Percentiles rank a stretch among this genome's conserved stretches.
phyloP scores from a whole-genome alignment of 163 green algal genomes.

The Prototheca cutis region DNA sequence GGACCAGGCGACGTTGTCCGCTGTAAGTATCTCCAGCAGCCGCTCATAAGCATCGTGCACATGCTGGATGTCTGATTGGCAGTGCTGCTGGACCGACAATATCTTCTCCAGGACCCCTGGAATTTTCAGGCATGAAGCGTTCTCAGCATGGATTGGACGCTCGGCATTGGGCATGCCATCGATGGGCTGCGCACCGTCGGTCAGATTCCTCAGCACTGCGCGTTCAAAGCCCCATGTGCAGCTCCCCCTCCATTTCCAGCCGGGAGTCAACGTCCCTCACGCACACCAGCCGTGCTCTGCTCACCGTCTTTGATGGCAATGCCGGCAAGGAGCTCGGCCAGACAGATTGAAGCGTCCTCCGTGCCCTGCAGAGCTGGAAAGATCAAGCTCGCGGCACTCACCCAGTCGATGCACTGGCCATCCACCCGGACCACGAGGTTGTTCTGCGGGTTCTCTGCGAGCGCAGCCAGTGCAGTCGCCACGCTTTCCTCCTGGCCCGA shows the following conservation, averaged over 20 bases:
- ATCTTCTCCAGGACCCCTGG: background rate
- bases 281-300: background rate
- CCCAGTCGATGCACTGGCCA: background rate
- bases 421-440: constrained; percentile 21
- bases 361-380: background rate
- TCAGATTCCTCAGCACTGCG: too few relatives aligned
- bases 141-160: too few relatives aligned
- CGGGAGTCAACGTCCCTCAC: too few relatives aligned
- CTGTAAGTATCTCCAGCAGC: too few relatives aligned
- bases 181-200: too few relatives aligned
- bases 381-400: background rate
- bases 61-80: background rate
- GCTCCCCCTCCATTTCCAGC: too few relatives aligned
- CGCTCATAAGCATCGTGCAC: background rate
- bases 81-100: background rate
- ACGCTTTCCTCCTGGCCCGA: background rate
- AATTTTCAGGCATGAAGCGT: too few relatives aligned
- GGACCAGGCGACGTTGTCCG: background rate
- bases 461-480: background rate
- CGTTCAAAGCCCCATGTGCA: too few relatives aligned
- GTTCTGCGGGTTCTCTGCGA: constrained; percentile 24
- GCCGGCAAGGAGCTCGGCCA: background rate
- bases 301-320: background rate
- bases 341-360: too few relatives aligned
- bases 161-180: too few relatives aligned